These are phyloP conservation scores for Penicillium aurantiogriseum DNA, from an alignment of 2,329 filamentous ascomycete species.

Conservation along the genomic window DNA sequence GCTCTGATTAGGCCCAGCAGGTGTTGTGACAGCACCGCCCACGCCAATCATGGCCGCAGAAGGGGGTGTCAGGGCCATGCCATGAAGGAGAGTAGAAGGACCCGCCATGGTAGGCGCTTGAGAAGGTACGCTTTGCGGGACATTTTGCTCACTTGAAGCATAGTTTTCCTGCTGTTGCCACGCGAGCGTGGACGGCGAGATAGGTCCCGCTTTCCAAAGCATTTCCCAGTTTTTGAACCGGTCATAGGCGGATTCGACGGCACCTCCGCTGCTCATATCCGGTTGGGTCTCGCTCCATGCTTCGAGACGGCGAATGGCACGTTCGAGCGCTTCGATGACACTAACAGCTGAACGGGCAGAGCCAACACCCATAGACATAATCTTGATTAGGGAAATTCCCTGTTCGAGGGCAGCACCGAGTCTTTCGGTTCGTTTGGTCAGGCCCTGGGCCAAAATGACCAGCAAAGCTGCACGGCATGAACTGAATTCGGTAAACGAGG, in stretches of 20 bases:
- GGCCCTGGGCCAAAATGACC: constrained; percentile 45
- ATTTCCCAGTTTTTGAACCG: constrained; percentile 55
- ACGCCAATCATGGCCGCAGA: constrained; percentile 9
- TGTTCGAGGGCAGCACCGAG: constrained; percentile 50
- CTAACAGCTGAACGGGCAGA: constrained; percentile 54
- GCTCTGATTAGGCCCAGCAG: constrained; percentile 10
- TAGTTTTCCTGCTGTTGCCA: constrained; percentile 25
- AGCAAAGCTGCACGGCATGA: constrained; percentile 55
- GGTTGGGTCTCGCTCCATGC: constrained; percentile 41
- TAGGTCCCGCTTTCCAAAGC: constrained; percentile 46
- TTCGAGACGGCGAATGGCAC: constrained; percentile 49
- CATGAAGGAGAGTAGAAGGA: constrained; percentile 17
- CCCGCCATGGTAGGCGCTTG: constrained; percentile 11
- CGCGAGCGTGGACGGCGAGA: constrained; percentile 33
- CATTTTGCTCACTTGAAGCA: constrained; percentile 11
- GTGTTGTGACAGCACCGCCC: constrained; percentile 4
- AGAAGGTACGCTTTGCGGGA: constrained; percentile 11
- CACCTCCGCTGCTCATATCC: constrained; percentile 31
- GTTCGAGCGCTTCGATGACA: constrained; percentile 55
- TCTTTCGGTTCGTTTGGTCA: constrained; percentile 42
- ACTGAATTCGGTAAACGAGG: constrained; percentile 58
- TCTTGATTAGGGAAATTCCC: constrained; percentile 52
- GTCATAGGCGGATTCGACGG: constrained; percentile 51
- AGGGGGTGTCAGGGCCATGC: constrained; percentile 24
- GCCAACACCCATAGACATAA: constrained; percentile 54